Conservation (phyloP, 441 rosid species). For the Eruca vesicaria region DNA sequence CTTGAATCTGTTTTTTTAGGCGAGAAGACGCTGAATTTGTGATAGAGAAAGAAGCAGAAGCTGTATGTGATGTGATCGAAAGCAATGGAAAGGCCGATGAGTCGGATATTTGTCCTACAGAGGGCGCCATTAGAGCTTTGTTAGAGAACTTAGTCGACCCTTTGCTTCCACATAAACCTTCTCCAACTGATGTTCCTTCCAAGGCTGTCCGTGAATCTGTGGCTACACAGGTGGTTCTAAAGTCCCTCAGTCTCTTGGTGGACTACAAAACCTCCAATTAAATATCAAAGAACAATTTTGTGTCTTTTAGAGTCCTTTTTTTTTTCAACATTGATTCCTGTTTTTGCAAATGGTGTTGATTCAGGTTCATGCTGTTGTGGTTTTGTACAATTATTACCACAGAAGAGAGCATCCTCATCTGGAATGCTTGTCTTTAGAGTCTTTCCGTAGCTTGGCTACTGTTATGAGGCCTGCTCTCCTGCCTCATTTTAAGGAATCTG, state of each 20-base stretch:
- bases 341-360: slow-evolving; percentile 1
- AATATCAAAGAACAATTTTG: neutral
- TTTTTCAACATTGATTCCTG: neutral
- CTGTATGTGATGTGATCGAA: slow-evolving; percentile 12
- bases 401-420: slow-evolving; percentile 58
- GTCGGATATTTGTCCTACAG: slow-evolving; percentile 41
- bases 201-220: slow-evolving; percentile 44
- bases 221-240: slow-evolving; percentile 25
- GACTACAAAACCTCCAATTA: neutral
- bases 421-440: slow-evolving; percentile 49
- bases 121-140: slow-evolving; percentile 62
- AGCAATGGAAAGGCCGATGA: slow-evolving; percentile 17
- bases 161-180: slow-evolving; percentile 50
- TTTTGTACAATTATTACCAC: slow-evolving; percentile 74
- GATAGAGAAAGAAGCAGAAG: slow-evolving; percentile 31
- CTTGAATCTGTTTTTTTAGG: slow-evolving; percentile 12
- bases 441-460: slow-evolving; percentile 66
- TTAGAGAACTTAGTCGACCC: slow-evolving; percentile 76
- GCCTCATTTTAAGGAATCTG: slow-evolving; percentile 45
- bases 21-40: slow-evolving; percentile 21
- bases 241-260: neutral
- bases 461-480: slow-evolving; percentile 52
- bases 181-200: slow-evolving; percentile 40
- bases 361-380: slow-evolving; percentile 74
- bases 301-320: neutral